Base-by-base conservation (phyloP, 139 green algal genomes). In the Chlamydomonas incerta region DNA sequence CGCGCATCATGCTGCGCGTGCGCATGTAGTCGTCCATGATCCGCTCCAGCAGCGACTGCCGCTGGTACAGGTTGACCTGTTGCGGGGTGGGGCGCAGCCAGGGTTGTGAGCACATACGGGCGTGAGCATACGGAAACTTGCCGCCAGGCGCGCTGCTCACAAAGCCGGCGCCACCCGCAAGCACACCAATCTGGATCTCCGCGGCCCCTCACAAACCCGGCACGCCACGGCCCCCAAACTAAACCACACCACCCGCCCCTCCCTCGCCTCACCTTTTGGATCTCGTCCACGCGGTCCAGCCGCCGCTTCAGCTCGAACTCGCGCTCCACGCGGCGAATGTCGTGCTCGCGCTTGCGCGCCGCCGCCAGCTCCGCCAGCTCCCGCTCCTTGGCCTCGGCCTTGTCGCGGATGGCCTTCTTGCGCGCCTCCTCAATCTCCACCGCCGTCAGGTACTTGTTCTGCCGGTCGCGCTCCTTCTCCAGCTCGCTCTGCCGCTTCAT, bases 1-100 rank as follows among this genome's bases (percentile, higher is more conserved):
- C 87, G 28, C 75, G 66, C 83, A 95, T 74, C 81, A 96, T 85
- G 14, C 26, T 55, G 26, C 90, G 82, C 0, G 92, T 92, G 60
- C 93, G 92, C 33, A 94, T 83, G 83, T 95, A 93, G 58, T 93
- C 92, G 72, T 83, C 73, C 90, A 96, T 94, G 87, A 98, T 96
- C 83, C 92, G 93, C 47, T 93, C 87, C 71, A 96, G 87, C 81
- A 96, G 90, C 88, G 92, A 77, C 62, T 94, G 92, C 29, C 94
- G 89, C 85, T 94, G 79, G 87, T 95, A 96, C 29, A 91, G 81
- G 34, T 94, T 84, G 8, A 66, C 60, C 60, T 66, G 60, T 1
- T 13, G 41, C 6, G 41, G 41, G 8, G 72, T 8, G 41, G 41
- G 41, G 41, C 5, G 41, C 5, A 50, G 8, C 41, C 6, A 13